Evolutionary conservation across 1,139 yeast species (phyloP), one percentile per base, ranked within the genome.

Genomic region (Debaryomyces udenii): DNA sequence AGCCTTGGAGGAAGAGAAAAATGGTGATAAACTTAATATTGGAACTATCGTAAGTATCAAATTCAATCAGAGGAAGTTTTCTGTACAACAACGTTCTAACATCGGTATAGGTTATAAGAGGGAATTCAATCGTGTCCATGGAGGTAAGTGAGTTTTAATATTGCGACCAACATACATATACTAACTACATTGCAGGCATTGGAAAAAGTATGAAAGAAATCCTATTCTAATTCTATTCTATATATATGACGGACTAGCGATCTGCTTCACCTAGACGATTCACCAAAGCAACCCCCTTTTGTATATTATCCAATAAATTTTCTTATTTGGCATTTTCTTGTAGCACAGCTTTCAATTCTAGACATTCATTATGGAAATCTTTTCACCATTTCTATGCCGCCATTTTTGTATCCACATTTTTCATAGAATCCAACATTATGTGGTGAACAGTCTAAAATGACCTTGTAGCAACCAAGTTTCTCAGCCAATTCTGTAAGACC

Each of bases 391-490:
- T 87, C 94, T 31, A 81, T 68, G 5, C 96, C 96, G 28, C 81
- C 85, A 40, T 73, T 65, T 15, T 56, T 57, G 53, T 74, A 76
- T 1, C 87, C 88, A 68, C 99, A 94, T 65, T 90, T 93, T 54
- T 89, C 88, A 61, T 93, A 93, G 65, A 93, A 93, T 2, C 80
- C 84, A 27, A 81, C 85, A 57, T 93, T 93, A 44, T 81, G 79
- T 15, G 80, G 82, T 38, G 87, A 84, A 63, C 99, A 93, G 65
- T 94, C 98, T 56, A 93, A 72, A 39, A 93, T 86, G 11, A 88
- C 83, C 68, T 93, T 93, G 65, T 93, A 93, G 54, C 95, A 90
- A 3, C 93, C 94, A 15, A 55, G 59, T 2, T 64, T 54, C 43
- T 75, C 55, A 4, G 88, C 96, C 34, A 86, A 59, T 20, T 70